phyloP scores from a whole-genome alignment of 495 filamentous ascomycete genomes.

The Penicillium coprophilum region DNA sequence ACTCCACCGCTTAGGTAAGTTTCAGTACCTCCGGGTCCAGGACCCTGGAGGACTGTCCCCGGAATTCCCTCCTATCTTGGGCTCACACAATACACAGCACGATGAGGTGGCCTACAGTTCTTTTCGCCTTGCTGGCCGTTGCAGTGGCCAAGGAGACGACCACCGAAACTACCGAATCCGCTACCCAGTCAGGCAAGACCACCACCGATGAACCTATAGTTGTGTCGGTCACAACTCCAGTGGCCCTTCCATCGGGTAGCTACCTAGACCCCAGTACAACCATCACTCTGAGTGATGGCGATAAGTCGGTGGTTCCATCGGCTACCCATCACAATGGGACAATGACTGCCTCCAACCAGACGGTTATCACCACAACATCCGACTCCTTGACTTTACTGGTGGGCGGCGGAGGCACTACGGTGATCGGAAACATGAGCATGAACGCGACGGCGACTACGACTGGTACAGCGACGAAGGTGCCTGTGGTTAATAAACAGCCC shows the following conservation, averaged over 20 bases:
- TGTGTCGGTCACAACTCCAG: conserved; percentile 11
- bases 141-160: conserved; percentile 21
- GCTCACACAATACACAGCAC: conserved; percentile 12
- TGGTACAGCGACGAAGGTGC: conserved; percentile 40
- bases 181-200: conserved; percentile 5
- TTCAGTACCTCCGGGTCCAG: background rate
- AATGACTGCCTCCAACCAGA: conserved; percentile 33
- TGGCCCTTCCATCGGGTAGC: conserved; percentile 33
- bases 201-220: conserved; percentile 19
- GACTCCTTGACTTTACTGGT: conserved; percentile 42
- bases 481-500: conserved; percentile 67
- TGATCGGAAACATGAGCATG: conserved; percentile 46
- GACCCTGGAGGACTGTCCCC: no score
- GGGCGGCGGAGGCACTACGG: conserved; percentile 35
- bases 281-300: conserved; percentile 30
- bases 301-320: conserved; percentile 21
- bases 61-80: background rate
- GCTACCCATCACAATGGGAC: conserved; percentile 23
- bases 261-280: conserved; percentile 46
- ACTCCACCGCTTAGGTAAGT: background rate
- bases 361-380: conserved; percentile 31
- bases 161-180: conserved; percentile 11
- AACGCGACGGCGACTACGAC: conserved; percentile 40
- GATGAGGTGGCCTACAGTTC: conserved; percentile 27
- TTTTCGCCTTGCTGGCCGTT: conserved; percentile 19